A percentile compares a stretch with the other conserved stretches of the same genome.
phyloP scores from a whole-genome alignment of 2,329 filamentous ascomycete genomes.

The Cercospora sesami region DNA sequence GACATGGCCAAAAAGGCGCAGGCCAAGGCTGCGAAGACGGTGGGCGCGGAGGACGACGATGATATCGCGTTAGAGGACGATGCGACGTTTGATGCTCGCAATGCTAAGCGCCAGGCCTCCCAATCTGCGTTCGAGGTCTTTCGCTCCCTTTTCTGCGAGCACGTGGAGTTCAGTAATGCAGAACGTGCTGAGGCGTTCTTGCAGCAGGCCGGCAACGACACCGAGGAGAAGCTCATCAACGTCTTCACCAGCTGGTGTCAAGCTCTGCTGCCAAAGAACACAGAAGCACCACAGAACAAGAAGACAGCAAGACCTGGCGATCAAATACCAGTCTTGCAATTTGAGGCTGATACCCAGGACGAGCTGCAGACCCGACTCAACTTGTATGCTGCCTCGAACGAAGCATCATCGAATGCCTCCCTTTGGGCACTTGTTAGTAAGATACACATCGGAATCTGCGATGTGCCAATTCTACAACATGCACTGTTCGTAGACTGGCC shows the following conservation, averaged over 20 bases:
- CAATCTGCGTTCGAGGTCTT: constrained; percentile 17
- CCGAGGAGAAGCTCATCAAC: background rate
- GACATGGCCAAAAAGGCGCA: background rate
- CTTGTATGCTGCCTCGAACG: constrained; percentile 4
- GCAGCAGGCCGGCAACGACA: background rate
- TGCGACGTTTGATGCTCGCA: background rate
- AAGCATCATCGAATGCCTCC: background rate
- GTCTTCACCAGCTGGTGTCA: constrained; percentile 5
- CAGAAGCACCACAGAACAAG: background rate
- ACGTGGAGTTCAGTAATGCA: background rate
- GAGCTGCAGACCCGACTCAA: constrained; percentile 6
- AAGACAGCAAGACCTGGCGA: background rate
- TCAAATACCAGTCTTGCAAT: background rate
- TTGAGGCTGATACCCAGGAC: constrained; percentile 3
- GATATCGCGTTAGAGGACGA: background rate
- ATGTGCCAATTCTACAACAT: constrained; percentile 12
- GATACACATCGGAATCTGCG: constrained; percentile 6
- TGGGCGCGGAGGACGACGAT: background rate
- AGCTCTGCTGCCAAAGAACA: background rate
- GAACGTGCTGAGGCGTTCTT: background rate
- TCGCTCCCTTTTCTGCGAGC: constrained; percentile 8
- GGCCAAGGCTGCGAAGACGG: background rate
- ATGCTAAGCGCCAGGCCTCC: background rate
- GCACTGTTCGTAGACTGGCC: constrained; percentile 21
- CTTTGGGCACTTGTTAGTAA: constrained; percentile 17